A percentile compares a stretch with the other conserved stretches of the same genome.
These are phyloP conservation scores for Cyclotella atomus DNA, from an alignment of 108 stramenopile genomes.

Conservation along the genomic window DNA sequence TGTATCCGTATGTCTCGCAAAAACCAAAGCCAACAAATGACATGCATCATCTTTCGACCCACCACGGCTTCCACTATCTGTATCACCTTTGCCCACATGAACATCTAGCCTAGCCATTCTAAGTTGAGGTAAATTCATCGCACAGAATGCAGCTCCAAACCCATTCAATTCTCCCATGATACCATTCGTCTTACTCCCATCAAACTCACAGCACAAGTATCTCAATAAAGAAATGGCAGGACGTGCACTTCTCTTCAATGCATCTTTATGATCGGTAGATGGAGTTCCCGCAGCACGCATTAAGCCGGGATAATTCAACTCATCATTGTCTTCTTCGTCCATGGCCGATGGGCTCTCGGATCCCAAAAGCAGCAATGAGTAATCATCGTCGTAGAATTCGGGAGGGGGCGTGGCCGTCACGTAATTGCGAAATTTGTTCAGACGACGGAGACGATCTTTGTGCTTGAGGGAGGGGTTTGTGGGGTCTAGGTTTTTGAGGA, in stretches of 20 bases:
- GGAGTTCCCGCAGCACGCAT: constrained; percentile 80
- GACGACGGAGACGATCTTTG: constrained; percentile 85
- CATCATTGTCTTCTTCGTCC: constrained; percentile 61
- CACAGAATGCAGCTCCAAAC: constrained; percentile 72
- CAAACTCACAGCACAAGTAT: constrained; percentile 75
- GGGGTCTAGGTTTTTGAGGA: constrained; percentile 81
- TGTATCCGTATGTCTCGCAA: constrained; percentile 70
- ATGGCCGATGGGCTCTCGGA: constrained; percentile 66
- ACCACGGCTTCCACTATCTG: constrained; percentile 58
- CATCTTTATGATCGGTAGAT: constrained; percentile 66
- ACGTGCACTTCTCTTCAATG: constrained; percentile 73
- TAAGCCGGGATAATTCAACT: constrained; percentile 61
- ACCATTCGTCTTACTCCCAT: not conserved
- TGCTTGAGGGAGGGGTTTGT: constrained; percentile 61
- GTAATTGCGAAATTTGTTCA: constrained; percentile 85
- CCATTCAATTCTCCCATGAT: constrained; percentile 52
- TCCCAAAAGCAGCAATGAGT: constrained; percentile 76
- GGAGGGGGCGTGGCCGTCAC: constrained; percentile 64
- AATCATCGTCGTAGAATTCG: constrained; percentile 91
- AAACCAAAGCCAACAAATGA: constrained; percentile 68
- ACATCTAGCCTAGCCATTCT: constrained; percentile 64
- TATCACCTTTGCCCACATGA: constrained; percentile 59
- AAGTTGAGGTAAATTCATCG: constrained; percentile 60
- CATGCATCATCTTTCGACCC: constrained; percentile 84
- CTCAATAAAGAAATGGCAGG: constrained; percentile 79